Base-by-base conservation (phyloP, 2,329 filamentous ascomycete genomes). In the Plenodomus biglobosus region DNA sequence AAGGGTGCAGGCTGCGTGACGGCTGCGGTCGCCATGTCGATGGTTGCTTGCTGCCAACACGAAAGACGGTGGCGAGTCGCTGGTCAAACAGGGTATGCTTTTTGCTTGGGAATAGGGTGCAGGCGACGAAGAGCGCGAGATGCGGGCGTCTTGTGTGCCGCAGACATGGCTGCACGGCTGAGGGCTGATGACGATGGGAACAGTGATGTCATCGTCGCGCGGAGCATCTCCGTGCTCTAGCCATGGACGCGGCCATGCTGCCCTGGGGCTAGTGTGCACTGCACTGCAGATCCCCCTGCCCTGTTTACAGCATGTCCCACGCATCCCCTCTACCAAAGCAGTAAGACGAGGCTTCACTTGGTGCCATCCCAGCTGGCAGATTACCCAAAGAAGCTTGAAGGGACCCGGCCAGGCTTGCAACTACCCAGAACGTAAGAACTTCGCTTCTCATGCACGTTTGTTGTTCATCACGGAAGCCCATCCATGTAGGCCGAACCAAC, bases 121-220 rank as follows among this genome's bases (percentile, higher is more conserved):
- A 15, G 27, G 27, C 27, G 8, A 32, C 8, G 27, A 15, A 32
- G 27, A 32, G 27, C 27, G 27, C 27, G 27, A 32, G 8, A 3
- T 32, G 27, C 7, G 27, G 27, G 7, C 7, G 27, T 15, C 27
- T 32, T 32, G 27, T 32, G 27, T 15, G 27, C 27, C 22, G 22
- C 10, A 5, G 22, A n/a, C 22, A 24, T 24, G 22, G 22, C 22
- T 24, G 10, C 5, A 3, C 27, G 6, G 15, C 8, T 3, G 57
- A 62, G 60, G 47, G 58, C 55, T 59, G 54, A 62, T 64, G 52
- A 61, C 58, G 58, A 62, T 59, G 56, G 50, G 47, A 52, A 51
- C 46, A 47, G 51, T 69, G 66, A 69, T 61, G 61, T 68, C 64
- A 68, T 61, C 39, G 20, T 42, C 41, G 38, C 52, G 42, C 43